Conservation (phyloP, 176 grass and related monocot species). For the Cymbopogon citratus region DNA sequence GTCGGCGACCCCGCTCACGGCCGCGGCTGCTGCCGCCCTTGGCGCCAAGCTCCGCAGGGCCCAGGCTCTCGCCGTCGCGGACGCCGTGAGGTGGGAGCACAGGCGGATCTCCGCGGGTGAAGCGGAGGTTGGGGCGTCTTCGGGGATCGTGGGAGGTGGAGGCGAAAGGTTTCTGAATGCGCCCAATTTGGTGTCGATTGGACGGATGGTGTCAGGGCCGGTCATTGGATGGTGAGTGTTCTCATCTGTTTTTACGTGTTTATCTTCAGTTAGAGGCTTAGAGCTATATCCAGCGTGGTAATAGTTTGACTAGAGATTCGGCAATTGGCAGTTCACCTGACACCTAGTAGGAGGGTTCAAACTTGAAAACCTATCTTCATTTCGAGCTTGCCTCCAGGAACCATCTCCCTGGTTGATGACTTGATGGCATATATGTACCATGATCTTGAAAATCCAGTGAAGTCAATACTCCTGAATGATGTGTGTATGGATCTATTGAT, state of each 20-base stretch:
- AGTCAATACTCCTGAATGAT: not conserved
- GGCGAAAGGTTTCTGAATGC: conserved; percentile 81
- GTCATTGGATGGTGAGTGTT: conserved; percentile 75
- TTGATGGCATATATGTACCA: not conserved
- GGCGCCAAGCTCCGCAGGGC: conserved; percentile 43
- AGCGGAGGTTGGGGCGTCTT: not conserved
- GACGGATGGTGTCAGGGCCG: conserved; percentile 80
- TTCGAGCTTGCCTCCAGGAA: not conserved
- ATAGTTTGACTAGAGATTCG: not conserved
- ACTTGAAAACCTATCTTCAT: not conserved
- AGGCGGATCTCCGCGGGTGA: conserved; percentile 10
- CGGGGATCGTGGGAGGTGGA: not conserved
- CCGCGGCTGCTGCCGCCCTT: conserved; percentile 41
- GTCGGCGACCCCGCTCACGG: conserved; percentile 57
- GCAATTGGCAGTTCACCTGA: not conserved
- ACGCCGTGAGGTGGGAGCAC: conserved; percentile 31
- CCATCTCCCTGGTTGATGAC: not conserved
- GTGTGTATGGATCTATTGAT: not conserved
- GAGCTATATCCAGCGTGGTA: not conserved
- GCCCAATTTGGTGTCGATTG: conserved; percentile 89
- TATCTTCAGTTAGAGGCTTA: not conserved
- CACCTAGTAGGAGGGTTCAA: not conserved
- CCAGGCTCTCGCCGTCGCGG: conserved; percentile 31
- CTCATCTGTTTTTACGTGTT: not conserved
- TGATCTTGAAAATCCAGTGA: not conserved